These are phyloP conservation scores for Aspergillus funiculosus DNA, from an alignment of 495 filamentous ascomycete species.

Conservation along the genomic window DNA sequence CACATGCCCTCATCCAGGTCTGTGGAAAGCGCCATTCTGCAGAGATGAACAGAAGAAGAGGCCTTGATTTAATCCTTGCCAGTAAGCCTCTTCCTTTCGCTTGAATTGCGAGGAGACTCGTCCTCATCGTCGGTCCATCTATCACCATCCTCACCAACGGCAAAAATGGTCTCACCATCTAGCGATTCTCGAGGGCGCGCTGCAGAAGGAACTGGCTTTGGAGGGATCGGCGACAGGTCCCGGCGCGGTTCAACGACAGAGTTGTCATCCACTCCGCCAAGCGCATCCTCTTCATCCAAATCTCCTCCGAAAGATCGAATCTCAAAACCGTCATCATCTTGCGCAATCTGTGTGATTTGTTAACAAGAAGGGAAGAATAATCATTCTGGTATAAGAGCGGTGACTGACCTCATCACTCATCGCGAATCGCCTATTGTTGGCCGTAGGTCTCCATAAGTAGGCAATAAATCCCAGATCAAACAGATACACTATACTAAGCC, in stretches of 20 bases:
- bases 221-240: conserved; percentile 46
- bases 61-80: conserved; percentile 5
- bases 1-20: neutral
- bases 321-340: conserved; percentile 98
- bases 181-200: conserved; percentile 57
- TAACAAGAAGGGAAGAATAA: conserved; percentile 17
- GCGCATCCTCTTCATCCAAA: conserved; percentile 61
- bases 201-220: conserved; percentile 45
- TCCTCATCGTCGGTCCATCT: conserved; percentile 69
- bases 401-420: conserved; percentile 87
- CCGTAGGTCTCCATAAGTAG: conserved; percentile 96
- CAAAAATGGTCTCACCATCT: conserved; percentile 92
- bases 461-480: conserved; percentile 85
- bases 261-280: conserved; percentile 38
- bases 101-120: conserved; percentile 49
- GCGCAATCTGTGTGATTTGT: conserved; percentile 60
- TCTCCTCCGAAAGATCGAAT: conserved; percentile 86
- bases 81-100: conserved; percentile 61
- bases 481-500: conserved; percentile 95
- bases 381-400: neutral
- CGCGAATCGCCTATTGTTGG: conserved; percentile 93
- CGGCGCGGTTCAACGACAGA: conserved; percentile 27
- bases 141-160: conserved; percentile 73
- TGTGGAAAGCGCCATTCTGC: neutral
- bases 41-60: neutral